Conservation (phyloP, 2,329 filamentous ascomycete genomes). For the Penicillium rolfsii region DNA sequence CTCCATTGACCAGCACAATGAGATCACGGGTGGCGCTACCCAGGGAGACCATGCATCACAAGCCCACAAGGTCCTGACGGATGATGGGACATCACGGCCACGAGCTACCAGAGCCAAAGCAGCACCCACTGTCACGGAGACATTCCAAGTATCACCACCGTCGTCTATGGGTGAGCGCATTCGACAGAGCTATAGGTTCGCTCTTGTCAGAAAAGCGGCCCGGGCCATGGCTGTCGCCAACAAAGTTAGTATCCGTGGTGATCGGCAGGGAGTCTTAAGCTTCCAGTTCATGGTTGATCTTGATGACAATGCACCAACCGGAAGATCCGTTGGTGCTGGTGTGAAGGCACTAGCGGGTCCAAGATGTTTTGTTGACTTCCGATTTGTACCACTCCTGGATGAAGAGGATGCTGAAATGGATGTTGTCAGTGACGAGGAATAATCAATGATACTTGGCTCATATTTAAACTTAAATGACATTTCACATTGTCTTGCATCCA, state of each 20-base stretch:
- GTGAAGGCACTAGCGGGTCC: conserved; percentile 32
- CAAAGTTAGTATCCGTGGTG: conserved; percentile 89
- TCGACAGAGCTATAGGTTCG: conserved; percentile 82
- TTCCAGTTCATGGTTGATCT: conserved; percentile 96
- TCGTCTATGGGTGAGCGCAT: conserved; percentile 62
- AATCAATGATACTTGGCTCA: background rate
- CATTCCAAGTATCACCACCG: conserved; percentile 60
- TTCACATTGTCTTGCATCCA: background rate
- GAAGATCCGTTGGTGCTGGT: conserved; percentile 28
- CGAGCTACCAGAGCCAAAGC: conserved; percentile 40
- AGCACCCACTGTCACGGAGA: conserved; percentile 52
- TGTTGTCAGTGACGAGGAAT: conserved; percentile 19
- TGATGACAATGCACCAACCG: conserved; percentile 57
- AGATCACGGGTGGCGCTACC: conserved; percentile 27
- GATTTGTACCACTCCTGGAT: conserved; percentile 51
- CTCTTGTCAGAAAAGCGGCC: conserved; percentile 79
- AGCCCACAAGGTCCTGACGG: conserved; percentile 38
- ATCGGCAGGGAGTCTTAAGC: conserved; percentile 86
- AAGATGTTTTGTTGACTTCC: conserved; percentile 53
- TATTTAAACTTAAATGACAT: background rate
- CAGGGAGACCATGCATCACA: conserved; percentile 24
- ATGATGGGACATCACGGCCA: conserved; percentile 42
- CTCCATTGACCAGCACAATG: conserved; percentile 50
- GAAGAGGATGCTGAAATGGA: conserved; percentile 41
- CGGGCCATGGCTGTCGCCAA: conserved; percentile 91